Conservation (phyloP, 2,329 filamentous ascomycete genomes). For the Blumeriella jaapii region DNA sequence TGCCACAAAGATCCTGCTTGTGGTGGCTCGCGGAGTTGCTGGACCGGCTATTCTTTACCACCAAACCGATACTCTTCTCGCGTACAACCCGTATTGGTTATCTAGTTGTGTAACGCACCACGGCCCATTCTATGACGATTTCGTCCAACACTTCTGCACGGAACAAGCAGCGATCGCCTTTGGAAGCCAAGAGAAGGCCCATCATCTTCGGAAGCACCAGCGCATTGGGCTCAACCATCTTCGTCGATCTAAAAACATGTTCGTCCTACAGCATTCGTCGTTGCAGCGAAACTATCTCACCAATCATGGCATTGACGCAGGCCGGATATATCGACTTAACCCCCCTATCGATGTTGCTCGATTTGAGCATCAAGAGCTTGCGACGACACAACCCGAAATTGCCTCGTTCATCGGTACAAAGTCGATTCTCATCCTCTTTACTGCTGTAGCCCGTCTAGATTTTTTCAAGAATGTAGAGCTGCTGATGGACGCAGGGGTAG, state of each 20-base stretch:
- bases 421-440: slow-evolving; percentile 8
- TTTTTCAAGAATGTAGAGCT: slow-evolving; percentile 13
- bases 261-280: slow-evolving; percentile 11
- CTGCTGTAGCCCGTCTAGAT: slow-evolving; percentile 11
- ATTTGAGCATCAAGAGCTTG: background rate
- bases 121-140: slow-evolving; percentile 11
- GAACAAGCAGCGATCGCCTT: slow-evolving; percentile 11
- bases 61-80: slow-evolving; percentile 12
- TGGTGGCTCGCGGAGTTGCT: background rate
- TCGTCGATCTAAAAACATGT: slow-evolving; percentile 7
- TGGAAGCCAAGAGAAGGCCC: slow-evolving; percentile 10
- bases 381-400: background rate
- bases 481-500: slow-evolving; percentile 7
- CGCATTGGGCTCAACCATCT: slow-evolving; percentile 8
- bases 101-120: slow-evolving; percentile 13
- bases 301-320: slow-evolving; percentile 6
- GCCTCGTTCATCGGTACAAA: slow-evolving; percentile 1
- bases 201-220: slow-evolving; percentile 8
- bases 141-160: slow-evolving; percentile 6
- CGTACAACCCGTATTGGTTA: slow-evolving; percentile 8
- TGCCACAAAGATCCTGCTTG: slow-evolving; percentile 5
- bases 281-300: slow-evolving; percentile 12
- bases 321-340: slow-evolving; percentile 8
- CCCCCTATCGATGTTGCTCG: slow-evolving; percentile 8
- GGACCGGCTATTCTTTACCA: slow-evolving; percentile 10